These are phyloP conservation scores for Monascus ruber DNA, from an alignment of 2,329 filamentous ascomycete genomes.

Conservation along the genomic window DNA sequence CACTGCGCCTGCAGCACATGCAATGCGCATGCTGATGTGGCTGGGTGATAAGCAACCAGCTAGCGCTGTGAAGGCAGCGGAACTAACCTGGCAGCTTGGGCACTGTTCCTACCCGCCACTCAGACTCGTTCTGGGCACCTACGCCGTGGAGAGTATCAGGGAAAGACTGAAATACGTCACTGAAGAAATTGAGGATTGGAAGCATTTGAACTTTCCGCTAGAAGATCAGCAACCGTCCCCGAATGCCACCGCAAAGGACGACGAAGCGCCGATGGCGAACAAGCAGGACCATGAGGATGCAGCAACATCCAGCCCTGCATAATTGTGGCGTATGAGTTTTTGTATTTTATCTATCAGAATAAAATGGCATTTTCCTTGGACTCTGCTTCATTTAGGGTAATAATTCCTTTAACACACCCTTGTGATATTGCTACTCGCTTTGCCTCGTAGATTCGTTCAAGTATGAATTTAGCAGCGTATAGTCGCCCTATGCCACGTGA, in stretches of 20 bases:
- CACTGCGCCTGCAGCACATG: conserved; percentile 76
- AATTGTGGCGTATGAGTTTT: background rate
- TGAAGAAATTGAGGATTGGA: conserved; percentile 92
- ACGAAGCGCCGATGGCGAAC: conserved; percentile 1
- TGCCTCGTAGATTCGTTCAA: too few relatives aligned
- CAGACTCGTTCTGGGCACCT: conserved; percentile 75
- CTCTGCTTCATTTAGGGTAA: too few relatives aligned
- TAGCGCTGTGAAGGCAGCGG: conserved; percentile 82
- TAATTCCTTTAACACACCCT: too few relatives aligned
- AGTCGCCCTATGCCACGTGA: too few relatives aligned
- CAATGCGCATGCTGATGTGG: conserved; percentile 87
- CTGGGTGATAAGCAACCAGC: conserved; percentile 84
- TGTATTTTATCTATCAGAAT: background rate
- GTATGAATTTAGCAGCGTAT: too few relatives aligned
- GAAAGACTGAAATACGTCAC: conserved; percentile 83
- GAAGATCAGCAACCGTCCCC: conserved; percentile 17
- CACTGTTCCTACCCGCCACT: conserved; percentile 92
- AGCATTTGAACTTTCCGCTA: conserved; percentile 61
- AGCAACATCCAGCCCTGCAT: background rate
- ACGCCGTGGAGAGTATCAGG: conserved; percentile 89
- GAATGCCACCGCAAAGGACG: background rate
- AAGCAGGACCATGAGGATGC: conserved; percentile 5
- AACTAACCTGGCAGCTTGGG: conserved; percentile 86
- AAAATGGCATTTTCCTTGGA: background rate
- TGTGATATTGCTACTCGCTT: too few relatives aligned